phyloP scores from a whole-genome alignment of 2,329 filamentous ascomycete genomes.

The Lasiodiplodia gonubiensis region DNA sequence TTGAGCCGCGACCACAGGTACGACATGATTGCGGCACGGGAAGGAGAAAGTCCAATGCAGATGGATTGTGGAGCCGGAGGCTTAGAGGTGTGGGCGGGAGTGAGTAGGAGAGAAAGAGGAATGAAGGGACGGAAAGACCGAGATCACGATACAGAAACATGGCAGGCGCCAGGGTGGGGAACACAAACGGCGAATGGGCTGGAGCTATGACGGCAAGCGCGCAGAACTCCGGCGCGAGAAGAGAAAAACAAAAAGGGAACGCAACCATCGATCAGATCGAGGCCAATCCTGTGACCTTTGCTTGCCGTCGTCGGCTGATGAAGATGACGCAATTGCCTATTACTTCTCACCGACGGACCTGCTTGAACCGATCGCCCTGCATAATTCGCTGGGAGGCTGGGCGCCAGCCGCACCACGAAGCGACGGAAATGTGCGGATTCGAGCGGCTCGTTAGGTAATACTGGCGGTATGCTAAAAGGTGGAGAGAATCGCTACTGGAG shows the following conservation, averaged over 20 bases:
- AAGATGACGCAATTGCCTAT: constrained; percentile 10
- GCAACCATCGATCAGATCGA: constrained; percentile 6
- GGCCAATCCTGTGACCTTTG: not conserved
- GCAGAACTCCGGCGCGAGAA: not conserved
- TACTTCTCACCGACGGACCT: not conserved
- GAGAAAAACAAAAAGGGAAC: not conserved
- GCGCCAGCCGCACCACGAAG: not conserved
- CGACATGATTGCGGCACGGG: constrained; percentile 1
- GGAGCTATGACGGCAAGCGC: constrained; percentile 19
- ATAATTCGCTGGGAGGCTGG: not conserved
- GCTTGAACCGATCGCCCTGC: not conserved
- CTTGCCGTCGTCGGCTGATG: constrained; percentile 13
- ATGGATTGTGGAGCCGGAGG: not conserved
- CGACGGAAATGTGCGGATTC: not conserved
- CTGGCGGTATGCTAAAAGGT: not conserved
- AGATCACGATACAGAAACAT: constrained; percentile 1
- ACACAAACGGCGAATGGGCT: not conserved
- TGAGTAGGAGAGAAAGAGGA: not conserved
- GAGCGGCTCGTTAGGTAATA: constrained; percentile 8
- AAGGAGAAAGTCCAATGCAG: not conserved
- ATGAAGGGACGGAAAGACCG: not conserved
- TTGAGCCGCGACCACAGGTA: constrained; percentile 10
- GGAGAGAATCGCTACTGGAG: not conserved
- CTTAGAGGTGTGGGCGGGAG: not conserved
- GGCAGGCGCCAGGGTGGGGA: constrained; percentile 6